Percentiles rank a stretch among this genome's conserved stretches.
Evolutionary conservation across 257 asterid species (phyloP).

Genomic region (Fraxinus quadrangulata): DNA sequence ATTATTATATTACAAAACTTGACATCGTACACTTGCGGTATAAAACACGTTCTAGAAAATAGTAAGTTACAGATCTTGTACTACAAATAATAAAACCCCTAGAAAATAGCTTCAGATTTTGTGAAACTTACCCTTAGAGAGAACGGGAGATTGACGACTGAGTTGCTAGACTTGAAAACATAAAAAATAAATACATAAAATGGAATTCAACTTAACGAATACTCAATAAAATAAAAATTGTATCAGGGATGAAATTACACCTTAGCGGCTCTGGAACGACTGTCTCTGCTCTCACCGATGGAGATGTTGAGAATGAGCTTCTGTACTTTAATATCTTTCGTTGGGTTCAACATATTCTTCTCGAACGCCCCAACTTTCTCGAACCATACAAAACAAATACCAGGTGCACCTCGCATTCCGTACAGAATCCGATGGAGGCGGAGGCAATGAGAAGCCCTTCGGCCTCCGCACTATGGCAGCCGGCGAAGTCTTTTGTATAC

Average conservation of each 20-base stretch:
- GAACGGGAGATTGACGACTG: conserved; percentile 43
- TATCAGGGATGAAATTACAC: conserved; percentile 9
- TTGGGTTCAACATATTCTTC: conserved; percentile 44
- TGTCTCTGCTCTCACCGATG: conserved; percentile 50
- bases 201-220: not conserved
- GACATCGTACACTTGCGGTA: no score
- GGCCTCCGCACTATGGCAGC: no score
- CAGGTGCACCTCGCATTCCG: no score
- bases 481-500: no score
- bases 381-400: no score
- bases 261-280: conserved; percentile 54
- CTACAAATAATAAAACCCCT: not conserved
- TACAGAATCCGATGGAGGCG: no score
- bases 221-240: not conserved
- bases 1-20: no score
- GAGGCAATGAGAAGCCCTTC: no score
- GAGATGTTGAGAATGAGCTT: conserved; percentile 49
- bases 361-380: conserved; percentile 37
- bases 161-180: conserved; percentile 37
- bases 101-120: not conserved
- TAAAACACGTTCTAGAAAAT: no score
- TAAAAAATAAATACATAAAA: not conserved
- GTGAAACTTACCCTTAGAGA: conserved; percentile 36
- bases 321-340: conserved; percentile 52
- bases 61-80: no score